Evolutionary conservation across 139 green algal genomes (phyloP).

Genomic region (Zygnema circumcarinatum): DNA sequence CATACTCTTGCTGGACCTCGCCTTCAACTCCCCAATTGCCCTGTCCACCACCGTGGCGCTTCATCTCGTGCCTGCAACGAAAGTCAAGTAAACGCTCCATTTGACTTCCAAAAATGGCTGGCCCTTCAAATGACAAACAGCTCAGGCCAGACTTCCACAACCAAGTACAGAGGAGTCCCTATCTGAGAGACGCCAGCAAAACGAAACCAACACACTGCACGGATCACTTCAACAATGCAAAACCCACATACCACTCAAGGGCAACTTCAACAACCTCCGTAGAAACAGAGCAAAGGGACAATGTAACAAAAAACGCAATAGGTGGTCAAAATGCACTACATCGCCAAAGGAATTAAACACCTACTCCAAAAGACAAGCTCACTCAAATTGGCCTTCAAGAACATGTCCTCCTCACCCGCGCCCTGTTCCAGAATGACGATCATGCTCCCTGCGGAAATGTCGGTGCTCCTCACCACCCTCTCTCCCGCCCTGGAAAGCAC

Average conservation of each 20-base stretch:
- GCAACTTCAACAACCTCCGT: conserved; percentile 4
- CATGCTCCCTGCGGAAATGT: conserved; percentile 30
- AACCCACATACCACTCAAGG: too few species aligned
- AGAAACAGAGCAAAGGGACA: background rate
- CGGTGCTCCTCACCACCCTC: conserved; percentile 29
- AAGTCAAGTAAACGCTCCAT: background rate
- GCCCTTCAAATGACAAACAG: background rate
- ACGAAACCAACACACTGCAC: too few species aligned
- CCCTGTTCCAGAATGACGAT: conserved; percentile 49
- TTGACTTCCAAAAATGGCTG: background rate
- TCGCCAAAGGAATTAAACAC: background rate
- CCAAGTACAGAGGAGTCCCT: background rate
- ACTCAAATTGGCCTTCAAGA: too few species aligned
- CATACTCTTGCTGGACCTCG: conserved; percentile 11
- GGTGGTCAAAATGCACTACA: background rate
- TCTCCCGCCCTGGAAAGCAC: conserved; percentile 17
- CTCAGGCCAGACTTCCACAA: background rate
- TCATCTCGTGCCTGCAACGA: conserved; percentile 44
- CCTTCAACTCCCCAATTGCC: conserved; percentile 51
- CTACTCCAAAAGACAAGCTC: background rate
- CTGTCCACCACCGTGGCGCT: conserved; percentile 46
- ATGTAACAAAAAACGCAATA: background rate
- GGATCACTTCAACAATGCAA: too few species aligned
- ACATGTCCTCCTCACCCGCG: conserved; percentile 44
- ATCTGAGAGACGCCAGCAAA: background rate